phyloP scores from a whole-genome alignment of 192 early-diverging fungal genomes.

The Coemansia furcata region DNA sequence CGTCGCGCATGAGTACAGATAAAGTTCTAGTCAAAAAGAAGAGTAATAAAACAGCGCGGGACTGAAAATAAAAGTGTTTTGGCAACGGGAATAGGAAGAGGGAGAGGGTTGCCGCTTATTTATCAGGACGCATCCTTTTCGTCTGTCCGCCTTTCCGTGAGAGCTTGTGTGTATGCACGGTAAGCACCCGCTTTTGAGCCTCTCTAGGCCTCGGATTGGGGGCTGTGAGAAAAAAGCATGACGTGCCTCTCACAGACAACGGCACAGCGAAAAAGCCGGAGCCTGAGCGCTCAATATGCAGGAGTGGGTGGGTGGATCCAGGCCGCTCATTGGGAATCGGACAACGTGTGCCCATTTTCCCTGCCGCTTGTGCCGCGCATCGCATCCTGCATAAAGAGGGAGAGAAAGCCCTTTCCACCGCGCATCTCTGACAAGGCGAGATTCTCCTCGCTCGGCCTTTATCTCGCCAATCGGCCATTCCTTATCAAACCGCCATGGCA shows the following conservation, averaged over 20 bases:
- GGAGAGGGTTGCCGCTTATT: not conserved
- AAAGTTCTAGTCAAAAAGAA: conserved; percentile 2
- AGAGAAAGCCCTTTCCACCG: not conserved
- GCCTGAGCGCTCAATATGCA: conserved; percentile 1
- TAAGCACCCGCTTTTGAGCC: not conserved
- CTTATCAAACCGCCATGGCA: not conserved
- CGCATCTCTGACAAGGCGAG: not conserved
- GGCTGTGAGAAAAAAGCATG: not conserved
- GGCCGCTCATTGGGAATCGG: not conserved
- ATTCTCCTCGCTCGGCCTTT: not conserved
- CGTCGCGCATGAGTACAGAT: conserved; percentile 44
- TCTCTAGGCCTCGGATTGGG: not conserved
- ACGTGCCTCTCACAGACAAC: not conserved
- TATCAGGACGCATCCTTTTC: not conserved
- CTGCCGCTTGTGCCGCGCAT: not conserved
- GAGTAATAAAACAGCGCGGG: not conserved
- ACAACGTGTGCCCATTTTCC: not conserved
- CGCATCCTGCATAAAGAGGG: conserved; percentile 3
- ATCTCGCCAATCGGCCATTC: conserved; percentile 1
- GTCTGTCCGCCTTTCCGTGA: not conserved
- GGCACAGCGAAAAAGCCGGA: not conserved
- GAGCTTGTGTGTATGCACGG: conserved; percentile 2
- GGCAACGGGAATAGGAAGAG: not conserved
- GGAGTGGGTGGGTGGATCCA: not conserved
- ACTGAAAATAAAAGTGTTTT: not conserved